Base-by-base conservation (phyloP, 2,329 filamentous ascomycete species). In the Aspergillus aculeatinus region DNA sequence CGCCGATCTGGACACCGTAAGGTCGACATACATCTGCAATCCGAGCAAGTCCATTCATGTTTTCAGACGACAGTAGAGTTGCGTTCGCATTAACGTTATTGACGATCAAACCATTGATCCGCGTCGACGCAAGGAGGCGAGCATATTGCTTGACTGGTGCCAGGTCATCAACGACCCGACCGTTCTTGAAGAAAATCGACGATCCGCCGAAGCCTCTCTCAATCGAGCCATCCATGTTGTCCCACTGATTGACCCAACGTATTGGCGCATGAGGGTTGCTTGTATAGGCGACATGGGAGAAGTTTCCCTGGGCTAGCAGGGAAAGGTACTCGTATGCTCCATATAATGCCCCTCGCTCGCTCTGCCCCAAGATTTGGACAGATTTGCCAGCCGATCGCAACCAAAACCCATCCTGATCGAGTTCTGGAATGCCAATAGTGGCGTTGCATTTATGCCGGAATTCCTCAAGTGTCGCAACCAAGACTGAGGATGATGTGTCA, bases 1-100 rank as follows among this genome's bases (percentile, higher is more conserved):
- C 79, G 1, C 86, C 88, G 9, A 90, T 73, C 58, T 83, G 83
- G 0, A 90, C 80, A 29, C 88, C 88, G 71, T 85, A 91, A 0
- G 88, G 88, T 3, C 88, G 81, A 73, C 90, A 85, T 2, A 79
- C 80, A 67, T 90, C 84, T 1, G 88, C 88, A 44, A 91, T 83
- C 44, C 84, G 77, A 2, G 78, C 81, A 1, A 91, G 71, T 0
- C 88, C 88, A 11, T 84, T 80, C 56, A 90, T 79, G 64, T 89
- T 89, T 14, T 74, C 71, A 1, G 79, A 66, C 4, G 73, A 85
- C 10, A 90, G 76, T 0, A 88, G 75, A 0, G 78, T 79, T 2
- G 82, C 78, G 65, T 90, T 86, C 4, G 88, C 87, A 66, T 91
- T 91, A 68, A 90, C 88, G 60, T 91, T 91, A 76, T 90, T 91